phyloP scores from a whole-genome alignment of 495 filamentous ascomycete genomes.

The Aspergillus cavernicola region DNA sequence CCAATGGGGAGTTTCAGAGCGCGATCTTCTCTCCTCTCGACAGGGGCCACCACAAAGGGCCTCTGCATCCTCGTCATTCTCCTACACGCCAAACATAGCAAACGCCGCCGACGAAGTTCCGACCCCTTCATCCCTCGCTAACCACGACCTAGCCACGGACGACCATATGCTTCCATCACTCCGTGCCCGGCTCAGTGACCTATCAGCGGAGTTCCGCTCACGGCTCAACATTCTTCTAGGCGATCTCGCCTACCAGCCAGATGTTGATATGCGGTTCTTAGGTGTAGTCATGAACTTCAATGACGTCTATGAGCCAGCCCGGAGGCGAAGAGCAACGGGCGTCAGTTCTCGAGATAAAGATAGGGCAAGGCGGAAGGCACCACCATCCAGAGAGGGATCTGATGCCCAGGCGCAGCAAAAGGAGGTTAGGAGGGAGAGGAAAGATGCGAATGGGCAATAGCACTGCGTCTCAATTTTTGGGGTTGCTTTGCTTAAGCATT shows the following conservation, averaged over 20 bases:
- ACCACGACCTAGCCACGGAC: constrained; percentile 41
- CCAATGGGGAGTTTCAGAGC: constrained; percentile 61
- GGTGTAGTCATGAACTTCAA: constrained; percentile 99
- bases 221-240: constrained; percentile 78
- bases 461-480: too few relatives aligned
- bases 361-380: constrained; percentile 29
- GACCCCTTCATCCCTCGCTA: constrained; percentile 30
- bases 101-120: constrained; percentile 26
- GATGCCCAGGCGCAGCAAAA: constrained; percentile 16
- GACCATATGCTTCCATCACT: constrained; percentile 73
- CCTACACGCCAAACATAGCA: constrained; percentile 30
- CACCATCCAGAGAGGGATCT: constrained; percentile 18
- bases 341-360: constrained; percentile 35
- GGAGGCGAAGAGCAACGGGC: constrained; percentile 45
- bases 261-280: constrained; percentile 92
- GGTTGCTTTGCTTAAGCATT: too few relatives aligned
- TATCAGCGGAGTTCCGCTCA: constrained; percentile 69
- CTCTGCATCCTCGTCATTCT: constrained; percentile 21
- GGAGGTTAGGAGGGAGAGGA: constrained; percentile 23
- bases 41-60: constrained; percentile 21
- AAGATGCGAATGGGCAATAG: constrained; percentile 14
- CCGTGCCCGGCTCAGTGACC: constrained; percentile 61
- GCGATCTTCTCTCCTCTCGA: constrained; percentile 37
- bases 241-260: constrained; percentile 87
- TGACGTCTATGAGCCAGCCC: constrained; percentile 80